Evolutionary conservation across 305 asterid species (phyloP).

Genomic region (Fraxinus paxiana): DNA sequence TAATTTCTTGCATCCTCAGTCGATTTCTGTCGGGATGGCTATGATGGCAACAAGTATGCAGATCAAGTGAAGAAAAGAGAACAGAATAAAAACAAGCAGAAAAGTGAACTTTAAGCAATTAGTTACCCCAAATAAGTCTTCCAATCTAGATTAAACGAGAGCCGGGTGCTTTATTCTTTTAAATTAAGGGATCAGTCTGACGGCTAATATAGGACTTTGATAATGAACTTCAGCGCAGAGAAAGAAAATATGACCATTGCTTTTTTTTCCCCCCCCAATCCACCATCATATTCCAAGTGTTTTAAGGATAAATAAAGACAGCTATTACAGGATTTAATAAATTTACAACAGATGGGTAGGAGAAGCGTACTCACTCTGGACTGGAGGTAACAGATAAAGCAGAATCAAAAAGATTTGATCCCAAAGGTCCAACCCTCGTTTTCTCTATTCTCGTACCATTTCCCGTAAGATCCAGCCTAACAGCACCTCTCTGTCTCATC

Average conservation of each 20-base stretch:
- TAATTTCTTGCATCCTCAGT: background rate
- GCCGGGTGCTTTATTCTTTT: background rate
- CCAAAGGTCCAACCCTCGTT: constrained; percentile 88
- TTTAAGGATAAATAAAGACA: constrained; percentile 3
- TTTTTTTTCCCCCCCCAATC: background rate
- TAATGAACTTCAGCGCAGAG: constrained; percentile 4
- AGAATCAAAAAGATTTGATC: constrained; percentile 85
- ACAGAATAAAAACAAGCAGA: background rate
- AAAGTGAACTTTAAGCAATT: background rate
- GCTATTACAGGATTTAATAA: background rate
- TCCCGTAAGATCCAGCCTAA: constrained; percentile 73
- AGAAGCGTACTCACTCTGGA: constrained; percentile 96
- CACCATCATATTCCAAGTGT: background rate
- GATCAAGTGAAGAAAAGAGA: background rate
- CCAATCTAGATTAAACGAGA: background rate
- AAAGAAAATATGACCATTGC: background rate
- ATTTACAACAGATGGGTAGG: constrained; percentile 32
- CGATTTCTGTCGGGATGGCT: background rate
- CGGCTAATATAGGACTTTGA: background rate
- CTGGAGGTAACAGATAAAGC: constrained; percentile 75
- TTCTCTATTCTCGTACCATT: constrained; percentile 52
- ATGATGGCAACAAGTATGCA: background rate
- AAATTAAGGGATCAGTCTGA: background rate
- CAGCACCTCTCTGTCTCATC: constrained; percentile 44
- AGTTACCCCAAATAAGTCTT: background rate